Base-by-base conservation (phyloP, 129 eudicot genomes). In the Sambucus nigra region DNA sequence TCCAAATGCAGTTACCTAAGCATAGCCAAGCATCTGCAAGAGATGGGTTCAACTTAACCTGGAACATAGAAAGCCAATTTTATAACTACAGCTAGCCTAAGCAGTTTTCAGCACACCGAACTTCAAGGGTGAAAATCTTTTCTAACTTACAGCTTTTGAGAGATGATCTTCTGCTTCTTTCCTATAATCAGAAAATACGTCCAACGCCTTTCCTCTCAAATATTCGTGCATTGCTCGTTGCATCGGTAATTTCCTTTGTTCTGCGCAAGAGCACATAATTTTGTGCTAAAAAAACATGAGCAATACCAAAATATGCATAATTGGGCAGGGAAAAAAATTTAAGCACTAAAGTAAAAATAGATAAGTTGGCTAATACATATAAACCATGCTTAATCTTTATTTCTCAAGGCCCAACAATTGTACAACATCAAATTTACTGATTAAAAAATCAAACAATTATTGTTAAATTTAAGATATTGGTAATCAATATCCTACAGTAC, bases 131-230 rank as follows among this genome's bases (percentile, higher is more conserved):
- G 18, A 24, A 14, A 48, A 51, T 48, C 25, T 44, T 44, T 28
- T 29, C 49, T 26, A 14, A 64, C 87, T 67, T 70, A 91, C 99
- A 51, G 99, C 99, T 77, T 91, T 91, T 7, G 99, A 85, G 67
- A 91, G 99, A 79, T 91, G 95, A 55, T 91, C 94, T 71, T 91
- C 99, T 16, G 99, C 99, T 59, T 76, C 91, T 70, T 91, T 91
- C 47, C 66, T 81, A 52, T 91, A 91, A 26, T 81, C 95, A 7
- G 95, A 81, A 46, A 86, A 74, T 25, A 80, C 99, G 74, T 91
- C 99, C 66, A 86, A 57, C 47, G 82, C 63, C 62, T 91, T 91
- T 41, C 99, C 99, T 82, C 68, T 82, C 72, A 91, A 68, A 72
- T 82, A 80, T 65, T 91, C 94, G 45, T 85, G 76, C 18, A 59